Evolutionary conservation across 768 basidiomycete genomes (phyloP).

Genomic region (Agrocybe chaxingu): DNA sequence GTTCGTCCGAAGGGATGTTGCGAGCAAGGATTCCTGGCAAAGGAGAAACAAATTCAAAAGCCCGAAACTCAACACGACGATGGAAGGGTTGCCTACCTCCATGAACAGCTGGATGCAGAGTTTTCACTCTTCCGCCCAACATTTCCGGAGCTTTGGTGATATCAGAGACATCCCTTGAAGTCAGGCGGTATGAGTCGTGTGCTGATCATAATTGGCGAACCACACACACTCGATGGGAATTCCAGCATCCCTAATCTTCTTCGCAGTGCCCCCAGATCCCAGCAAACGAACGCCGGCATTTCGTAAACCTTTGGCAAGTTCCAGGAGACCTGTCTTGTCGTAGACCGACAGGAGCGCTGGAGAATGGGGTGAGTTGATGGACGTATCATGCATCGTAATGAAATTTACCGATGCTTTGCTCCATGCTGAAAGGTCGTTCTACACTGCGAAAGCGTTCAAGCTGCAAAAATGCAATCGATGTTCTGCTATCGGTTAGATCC

Average conservation of each 20-base stretch:
- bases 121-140: constrained; percentile 98
- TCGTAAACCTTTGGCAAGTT: constrained; percentile 83
- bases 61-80: neutral
- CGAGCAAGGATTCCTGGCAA: constrained; percentile 89
- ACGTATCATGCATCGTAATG: no score
- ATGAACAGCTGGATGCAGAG: constrained; percentile 95
- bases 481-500: no score
- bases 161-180: constrained; percentile 86
- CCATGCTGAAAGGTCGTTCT: no score
- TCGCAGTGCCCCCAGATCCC: constrained; percentile 96
- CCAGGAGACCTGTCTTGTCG: constrained; percentile 88
- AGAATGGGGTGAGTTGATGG: neutral
- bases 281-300: constrained; percentile 82
- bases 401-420: no score
- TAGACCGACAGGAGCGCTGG: constrained; percentile 92
- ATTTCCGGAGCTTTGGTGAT: constrained; percentile 99
- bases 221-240: constrained; percentile 80
- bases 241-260: constrained; percentile 93
- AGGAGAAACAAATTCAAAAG: constrained; percentile 5
- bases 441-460: no score
- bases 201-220: neutral
- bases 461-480: no score
- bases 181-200: neutral
- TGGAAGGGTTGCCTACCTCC: constrained; percentile 57
- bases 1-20: constrained; percentile 84